Percentiles rank a stretch among this genome's conserved stretches.
These are phyloP conservation scores for Trichoderma harzianum DNA, from an alignment of 2,329 filamentous ascomycete genomes.

Conservation along the genomic window DNA sequence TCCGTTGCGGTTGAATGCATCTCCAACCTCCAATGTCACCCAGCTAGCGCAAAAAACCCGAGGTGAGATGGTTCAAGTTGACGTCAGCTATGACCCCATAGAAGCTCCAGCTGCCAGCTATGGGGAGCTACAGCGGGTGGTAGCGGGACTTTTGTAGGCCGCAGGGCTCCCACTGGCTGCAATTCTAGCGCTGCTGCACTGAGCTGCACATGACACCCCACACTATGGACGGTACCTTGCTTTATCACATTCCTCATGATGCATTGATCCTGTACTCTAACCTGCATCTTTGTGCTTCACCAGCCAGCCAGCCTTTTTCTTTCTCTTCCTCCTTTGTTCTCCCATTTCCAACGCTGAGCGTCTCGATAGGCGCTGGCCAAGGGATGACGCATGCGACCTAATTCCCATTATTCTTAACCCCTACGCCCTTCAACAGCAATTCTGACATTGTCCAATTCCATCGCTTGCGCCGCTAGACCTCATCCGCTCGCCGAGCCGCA, in stretches of 20 bases:
- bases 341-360: not conserved
- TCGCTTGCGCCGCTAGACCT: not conserved
- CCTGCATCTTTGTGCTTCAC: not conserved
- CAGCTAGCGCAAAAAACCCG: not conserved
- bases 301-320: not conserved
- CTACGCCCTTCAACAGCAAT: not conserved
- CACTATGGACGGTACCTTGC: not conserved
- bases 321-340: not conserved
- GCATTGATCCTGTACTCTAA: not conserved
- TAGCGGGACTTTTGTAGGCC: conserved; percentile 1
- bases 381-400: conserved; percentile 3
- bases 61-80: not conserved
- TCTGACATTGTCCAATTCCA: not conserved
- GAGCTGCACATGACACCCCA: conserved; percentile 11
- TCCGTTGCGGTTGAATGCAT: not conserved
- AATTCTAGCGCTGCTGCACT: not conserved
- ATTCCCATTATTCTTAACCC: not conserved
- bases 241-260: not conserved
- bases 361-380: not conserved
- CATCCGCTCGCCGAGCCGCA: not conserved
- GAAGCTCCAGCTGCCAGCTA: not conserved
- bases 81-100: not conserved
- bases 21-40: not conserved
- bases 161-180: not conserved
- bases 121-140: not conserved